These are phyloP conservation scores for Filobasidium floriforme DNA, from an alignment of 768 basidiomycete species.

Conservation along the genomic window DNA sequence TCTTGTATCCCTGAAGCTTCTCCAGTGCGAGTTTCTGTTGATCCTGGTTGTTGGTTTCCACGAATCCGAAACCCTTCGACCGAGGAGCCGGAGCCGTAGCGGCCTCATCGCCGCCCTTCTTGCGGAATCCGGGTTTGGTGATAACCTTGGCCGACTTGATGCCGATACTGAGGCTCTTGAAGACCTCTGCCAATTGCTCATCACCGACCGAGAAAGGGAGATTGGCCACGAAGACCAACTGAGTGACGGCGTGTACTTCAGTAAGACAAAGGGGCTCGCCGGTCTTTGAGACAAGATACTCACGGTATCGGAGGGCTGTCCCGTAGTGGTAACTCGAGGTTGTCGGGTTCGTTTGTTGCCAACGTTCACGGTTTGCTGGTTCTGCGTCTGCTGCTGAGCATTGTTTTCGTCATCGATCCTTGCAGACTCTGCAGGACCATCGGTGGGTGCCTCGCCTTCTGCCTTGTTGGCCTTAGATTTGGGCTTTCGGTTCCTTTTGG, in stretches of 20 bases:
- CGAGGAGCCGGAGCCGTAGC: conserved; percentile 55
- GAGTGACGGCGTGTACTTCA: background rate
- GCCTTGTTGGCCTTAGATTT: conserved; percentile 22
- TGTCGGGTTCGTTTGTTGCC: conserved; percentile 26
- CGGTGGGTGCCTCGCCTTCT: background rate
- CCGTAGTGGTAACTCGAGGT: conserved; percentile 26
- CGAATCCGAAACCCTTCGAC: conserved; percentile 96
- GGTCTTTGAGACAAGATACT: conserved; percentile 10
- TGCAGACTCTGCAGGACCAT: conserved; percentile 21
- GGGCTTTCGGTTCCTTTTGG: conserved; percentile 28
- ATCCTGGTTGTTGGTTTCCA: conserved; percentile 81
- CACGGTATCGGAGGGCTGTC: conserved; percentile 35
- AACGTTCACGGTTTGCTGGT: background rate
- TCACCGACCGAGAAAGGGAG: conserved; percentile 92
- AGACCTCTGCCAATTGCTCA: conserved; percentile 66
- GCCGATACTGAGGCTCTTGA: conserved; percentile 74
- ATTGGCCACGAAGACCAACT: conserved; percentile 87
- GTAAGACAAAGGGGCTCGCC: background rate
- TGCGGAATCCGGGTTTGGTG: conserved; percentile 50
- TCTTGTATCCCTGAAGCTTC: conserved; percentile 74
- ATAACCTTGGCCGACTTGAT: conserved; percentile 85
- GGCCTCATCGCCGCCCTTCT: conserved; percentile 53
- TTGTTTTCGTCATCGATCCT: conserved; percentile 35
- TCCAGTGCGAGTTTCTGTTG: conserved; percentile 88
- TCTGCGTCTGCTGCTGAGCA: background rate